Evolutionary conservation across 1,139 yeast species (phyloP).

Genomic region (Entelexis sorbosivorans): DNA sequence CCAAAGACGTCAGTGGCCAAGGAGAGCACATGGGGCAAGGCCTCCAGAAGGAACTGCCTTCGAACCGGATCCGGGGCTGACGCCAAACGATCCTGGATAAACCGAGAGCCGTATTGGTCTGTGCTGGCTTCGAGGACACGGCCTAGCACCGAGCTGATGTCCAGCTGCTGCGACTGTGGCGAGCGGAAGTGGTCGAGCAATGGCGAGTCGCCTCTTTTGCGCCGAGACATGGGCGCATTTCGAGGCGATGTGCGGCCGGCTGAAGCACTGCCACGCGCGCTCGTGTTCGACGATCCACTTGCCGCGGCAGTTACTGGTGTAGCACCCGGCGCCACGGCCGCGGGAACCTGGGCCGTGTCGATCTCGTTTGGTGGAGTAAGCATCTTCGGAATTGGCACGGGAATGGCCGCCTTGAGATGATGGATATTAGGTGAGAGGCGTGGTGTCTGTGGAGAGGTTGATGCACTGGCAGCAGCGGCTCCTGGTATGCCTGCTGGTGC

Average conservation of each 20-base stretch:
- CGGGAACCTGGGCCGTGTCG: neutral
- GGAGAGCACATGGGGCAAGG: slow-evolving; percentile 61
- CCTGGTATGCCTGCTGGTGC: neutral
- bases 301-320: neutral
- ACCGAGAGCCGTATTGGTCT: slow-evolving; percentile 95
- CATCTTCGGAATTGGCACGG: slow-evolving; percentile 14
- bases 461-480: too few species aligned
- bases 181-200: slow-evolving; percentile 71
- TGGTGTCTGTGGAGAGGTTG: neutral
- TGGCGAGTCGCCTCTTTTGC: slow-evolving; percentile 33
- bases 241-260: slow-evolving; percentile 1
- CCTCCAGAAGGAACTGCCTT: slow-evolving; percentile 74
- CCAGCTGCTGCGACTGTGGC: slow-evolving; percentile 27
- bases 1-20: slow-evolving; percentile 97
- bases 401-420: slow-evolving; percentile 2
- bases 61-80: slow-evolving; percentile 56
- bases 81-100: slow-evolving; percentile 80
- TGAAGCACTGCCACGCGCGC: neutral
- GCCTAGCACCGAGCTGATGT: slow-evolving; percentile 65
- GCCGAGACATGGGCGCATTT: slow-evolving; percentile 2
- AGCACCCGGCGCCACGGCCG: neutral
- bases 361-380: neutral
- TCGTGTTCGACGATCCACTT: too few species aligned
- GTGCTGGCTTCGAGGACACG: slow-evolving; percentile 87
- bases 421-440: neutral